Evolutionary conservation across 2,329 filamentous ascomycete species (phyloP).

Genomic region (Ophiostoma populinum): DNA sequence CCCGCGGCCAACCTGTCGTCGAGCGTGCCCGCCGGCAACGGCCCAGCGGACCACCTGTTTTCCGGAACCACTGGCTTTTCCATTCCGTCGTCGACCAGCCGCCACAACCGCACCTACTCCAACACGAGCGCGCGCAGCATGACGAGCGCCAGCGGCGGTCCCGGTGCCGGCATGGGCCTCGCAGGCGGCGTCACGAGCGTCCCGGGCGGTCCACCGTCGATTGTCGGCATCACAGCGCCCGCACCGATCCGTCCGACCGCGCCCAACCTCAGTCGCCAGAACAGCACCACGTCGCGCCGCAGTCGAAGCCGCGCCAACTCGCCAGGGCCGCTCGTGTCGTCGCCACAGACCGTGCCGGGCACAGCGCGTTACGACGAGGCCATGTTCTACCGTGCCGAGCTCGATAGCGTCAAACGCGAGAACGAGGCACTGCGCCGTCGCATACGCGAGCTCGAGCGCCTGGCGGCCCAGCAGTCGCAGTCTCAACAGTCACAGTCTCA

Average conservation of each 20-base stretch:
- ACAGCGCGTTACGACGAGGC: constrained; percentile 47
- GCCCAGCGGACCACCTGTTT: constrained; percentile 25
- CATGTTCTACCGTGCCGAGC: constrained; percentile 38
- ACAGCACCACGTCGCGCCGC: constrained; percentile 35
- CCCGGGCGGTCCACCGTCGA: no score
- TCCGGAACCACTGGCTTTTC: constrained; percentile 40
- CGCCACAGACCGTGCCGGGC: constrained; percentile 36
- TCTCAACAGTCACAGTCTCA: not conserved
- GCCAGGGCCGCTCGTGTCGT: constrained; percentile 26
- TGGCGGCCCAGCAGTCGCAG: constrained; percentile 6
- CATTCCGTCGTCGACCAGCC: constrained; percentile 31
- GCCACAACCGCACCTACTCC: constrained; percentile 40
- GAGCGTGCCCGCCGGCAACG: constrained; percentile 18
- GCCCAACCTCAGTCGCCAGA: constrained; percentile 32
- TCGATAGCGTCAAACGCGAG: constrained; percentile 44
- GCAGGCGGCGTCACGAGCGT: constrained; percentile 21
- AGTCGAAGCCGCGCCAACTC: constrained; percentile 35
- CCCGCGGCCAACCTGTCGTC: constrained; percentile 14
- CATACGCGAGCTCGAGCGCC: constrained; percentile 42
- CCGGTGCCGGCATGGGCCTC: constrained; percentile 12
- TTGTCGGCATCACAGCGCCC: constrained; percentile 28
- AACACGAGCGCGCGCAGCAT: constrained; percentile 37
- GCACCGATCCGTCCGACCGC: constrained; percentile 19
- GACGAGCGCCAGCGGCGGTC: constrained; percentile 11
- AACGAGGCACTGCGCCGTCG: constrained; percentile 44